Conservation (phyloP, 2,329 filamentous ascomycete species). For the Xylaria sp. region DNA sequence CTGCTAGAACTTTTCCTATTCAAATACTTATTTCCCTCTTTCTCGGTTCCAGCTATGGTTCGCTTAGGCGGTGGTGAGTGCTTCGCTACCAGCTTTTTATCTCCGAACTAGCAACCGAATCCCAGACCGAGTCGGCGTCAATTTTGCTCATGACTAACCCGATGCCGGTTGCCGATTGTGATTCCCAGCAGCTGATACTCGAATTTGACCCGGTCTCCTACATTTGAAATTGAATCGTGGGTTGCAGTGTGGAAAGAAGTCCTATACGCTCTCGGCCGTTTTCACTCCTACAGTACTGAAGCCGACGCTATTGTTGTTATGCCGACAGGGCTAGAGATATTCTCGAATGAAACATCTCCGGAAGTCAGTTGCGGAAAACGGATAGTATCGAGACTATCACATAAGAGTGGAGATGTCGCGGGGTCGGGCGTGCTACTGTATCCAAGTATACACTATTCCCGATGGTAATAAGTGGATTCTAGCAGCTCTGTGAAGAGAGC, state of each 20-base stretch:
- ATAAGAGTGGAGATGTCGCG: conserved; percentile 10
- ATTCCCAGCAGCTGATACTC: no score
- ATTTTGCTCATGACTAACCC: neutral
- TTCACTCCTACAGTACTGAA: neutral
- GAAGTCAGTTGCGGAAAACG: neutral
- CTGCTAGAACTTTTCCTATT: conserved; percentile 4
- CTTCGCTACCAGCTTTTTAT: neutral
- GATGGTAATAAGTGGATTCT: neutral
- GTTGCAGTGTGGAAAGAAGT: neutral
- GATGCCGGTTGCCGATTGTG: conserved; percentile 2
- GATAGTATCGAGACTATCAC: conserved; percentile 3
- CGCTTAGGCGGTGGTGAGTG: neutral
- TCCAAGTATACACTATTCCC: neutral
- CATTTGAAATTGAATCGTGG: neutral
- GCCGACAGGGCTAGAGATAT: neutral
- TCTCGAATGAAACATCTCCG: conserved; percentile 16
- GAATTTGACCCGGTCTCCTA: neutral
- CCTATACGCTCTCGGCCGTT: neutral
- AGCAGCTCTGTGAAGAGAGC: neutral
- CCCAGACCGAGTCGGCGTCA: neutral
- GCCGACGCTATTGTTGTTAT: conserved; percentile 3
- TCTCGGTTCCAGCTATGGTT: neutral
- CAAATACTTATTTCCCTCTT: neutral
- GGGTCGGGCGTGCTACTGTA: conserved; percentile 4
- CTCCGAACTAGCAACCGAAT: neutral